These are phyloP conservation scores for Fusarium equiseti DNA, from an alignment of 2,329 filamentous ascomycete species.

Conservation along the genomic window DNA sequence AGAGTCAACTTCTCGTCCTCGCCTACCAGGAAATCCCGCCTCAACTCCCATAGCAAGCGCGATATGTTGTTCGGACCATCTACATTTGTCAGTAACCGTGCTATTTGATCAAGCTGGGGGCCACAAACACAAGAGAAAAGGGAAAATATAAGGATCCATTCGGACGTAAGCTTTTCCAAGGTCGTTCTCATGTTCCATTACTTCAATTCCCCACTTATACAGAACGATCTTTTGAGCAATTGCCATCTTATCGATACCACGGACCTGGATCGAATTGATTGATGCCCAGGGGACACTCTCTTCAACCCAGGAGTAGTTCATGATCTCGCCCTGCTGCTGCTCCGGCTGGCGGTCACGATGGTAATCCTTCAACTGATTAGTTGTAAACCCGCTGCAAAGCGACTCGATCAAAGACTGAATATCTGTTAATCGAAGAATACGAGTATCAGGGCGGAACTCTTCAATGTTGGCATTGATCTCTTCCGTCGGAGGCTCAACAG, in stretches of 20 bases:
- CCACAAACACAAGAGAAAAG: slow-evolving; percentile 60
- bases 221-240: slow-evolving; percentile 60
- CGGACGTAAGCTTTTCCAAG: slow-evolving; percentile 57
- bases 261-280: slow-evolving; percentile 29
- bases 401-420: slow-evolving; percentile 57
- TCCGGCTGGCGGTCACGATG: slow-evolving; percentile 39
- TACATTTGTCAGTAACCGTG: slow-evolving; percentile 15
- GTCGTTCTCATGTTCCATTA: slow-evolving; percentile 58
- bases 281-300: slow-evolving; percentile 56
- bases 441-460: slow-evolving; percentile 60
- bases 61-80: slow-evolving; percentile 26
- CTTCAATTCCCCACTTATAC: slow-evolving; percentile 63
- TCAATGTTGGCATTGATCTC: slow-evolving; percentile 62
- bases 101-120: background rate
- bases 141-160: slow-evolving; percentile 57
- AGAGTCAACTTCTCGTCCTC: slow-evolving; percentile 50
- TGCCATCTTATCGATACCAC: slow-evolving; percentile 55
- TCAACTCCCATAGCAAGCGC: slow-evolving; percentile 47
- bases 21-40: slow-evolving; percentile 49
- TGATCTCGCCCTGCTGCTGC: slow-evolving; percentile 4
- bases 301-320: slow-evolving; percentile 58
- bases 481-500: slow-evolving; percentile 44
- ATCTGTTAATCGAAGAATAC: slow-evolving; percentile 53
- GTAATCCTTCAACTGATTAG: slow-evolving; percentile 60
- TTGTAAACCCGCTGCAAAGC: slow-evolving; percentile 61